Evolutionary conservation across 495 filamentous ascomycete species (phyloP).

Genomic region (Penicillium ochrochloron): DNA sequence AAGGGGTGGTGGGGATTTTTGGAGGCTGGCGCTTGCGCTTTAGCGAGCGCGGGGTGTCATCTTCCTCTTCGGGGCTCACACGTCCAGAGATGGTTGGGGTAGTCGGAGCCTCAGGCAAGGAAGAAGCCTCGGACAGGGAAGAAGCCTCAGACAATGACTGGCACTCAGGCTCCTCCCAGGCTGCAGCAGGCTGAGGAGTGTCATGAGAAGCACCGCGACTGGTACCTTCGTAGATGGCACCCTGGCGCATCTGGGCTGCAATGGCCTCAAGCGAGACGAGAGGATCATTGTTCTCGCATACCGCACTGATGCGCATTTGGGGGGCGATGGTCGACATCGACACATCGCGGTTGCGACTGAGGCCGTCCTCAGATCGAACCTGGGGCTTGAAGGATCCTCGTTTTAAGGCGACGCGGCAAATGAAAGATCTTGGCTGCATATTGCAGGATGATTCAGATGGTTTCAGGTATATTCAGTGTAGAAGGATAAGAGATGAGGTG

Average conservation of each 20-base stretch:
- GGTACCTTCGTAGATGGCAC: background rate
- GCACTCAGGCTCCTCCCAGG: background rate
- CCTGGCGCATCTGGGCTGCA: background rate
- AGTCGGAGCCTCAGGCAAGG: background rate
- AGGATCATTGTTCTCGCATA: background rate
- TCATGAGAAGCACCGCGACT: background rate
- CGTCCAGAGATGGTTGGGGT: background rate
- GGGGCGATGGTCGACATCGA: background rate
- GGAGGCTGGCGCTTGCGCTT: background rate
- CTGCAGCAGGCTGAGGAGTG: background rate
- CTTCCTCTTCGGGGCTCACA: background rate
- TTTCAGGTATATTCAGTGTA: too few relatives aligned
- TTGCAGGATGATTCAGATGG: background rate
- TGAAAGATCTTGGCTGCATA: background rate
- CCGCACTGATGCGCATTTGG: background rate
- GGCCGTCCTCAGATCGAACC: background rate
- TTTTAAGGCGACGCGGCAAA: background rate
- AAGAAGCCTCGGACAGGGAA: background rate
- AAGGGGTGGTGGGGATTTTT: background rate
- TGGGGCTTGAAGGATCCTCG: background rate
- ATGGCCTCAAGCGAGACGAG: background rate
- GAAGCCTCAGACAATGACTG: background rate
- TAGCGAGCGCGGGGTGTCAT: background rate
- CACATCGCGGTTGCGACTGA: background rate
- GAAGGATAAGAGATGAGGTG: background rate